phyloP scores from a whole-genome alignment of 2,329 filamentous ascomycete genomes.

The Pseudogymnoascus pannorum region DNA sequence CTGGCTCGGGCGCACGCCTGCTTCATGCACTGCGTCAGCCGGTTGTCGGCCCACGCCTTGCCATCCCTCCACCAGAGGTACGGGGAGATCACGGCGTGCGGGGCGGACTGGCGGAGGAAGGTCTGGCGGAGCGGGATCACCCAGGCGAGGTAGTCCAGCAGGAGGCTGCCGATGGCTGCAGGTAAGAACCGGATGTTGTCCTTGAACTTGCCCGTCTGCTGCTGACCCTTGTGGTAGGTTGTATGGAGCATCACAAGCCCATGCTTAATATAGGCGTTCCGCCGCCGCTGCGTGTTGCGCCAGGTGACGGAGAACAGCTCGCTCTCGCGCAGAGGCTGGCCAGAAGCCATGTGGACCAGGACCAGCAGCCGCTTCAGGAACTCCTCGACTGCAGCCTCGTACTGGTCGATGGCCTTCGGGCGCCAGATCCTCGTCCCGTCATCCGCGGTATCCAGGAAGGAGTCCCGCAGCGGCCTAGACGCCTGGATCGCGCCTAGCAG shows the following conservation, averaged over 20 bases:
- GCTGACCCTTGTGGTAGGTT: slow-evolving; percentile 15
- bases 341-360: too few relatives aligned
- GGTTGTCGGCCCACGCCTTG: slow-evolving; percentile 9
- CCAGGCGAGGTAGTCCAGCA: slow-evolving; percentile 13
- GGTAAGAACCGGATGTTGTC: slow-evolving; percentile 17
- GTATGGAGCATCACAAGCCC: slow-evolving; percentile 17
- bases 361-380: too few relatives aligned
- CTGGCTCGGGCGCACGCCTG: too few relatives aligned
- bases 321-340: too few relatives aligned
- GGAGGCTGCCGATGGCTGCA: slow-evolving; percentile 11
- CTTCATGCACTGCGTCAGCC: slow-evolving; percentile 11
- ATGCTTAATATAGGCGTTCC: slow-evolving; percentile 11
- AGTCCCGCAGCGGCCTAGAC: too few relatives aligned
- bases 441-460: too few relatives aligned
- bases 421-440: too few relatives aligned
- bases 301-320: slow-evolving; percentile 14
- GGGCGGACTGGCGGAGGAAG: slow-evolving; percentile 12
- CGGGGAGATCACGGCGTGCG: slow-evolving; percentile 9
- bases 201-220: slow-evolving; percentile 14
- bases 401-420: too few relatives aligned
- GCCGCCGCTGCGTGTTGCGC: slow-evolving; percentile 8
- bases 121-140: slow-evolving; percentile 11
- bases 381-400: too few relatives aligned
- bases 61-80: slow-evolving; percentile 13
- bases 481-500: too few relatives aligned